phyloP scores from a whole-genome alignment of 331 rosid species.

The Pyracantha coccinea region DNA sequence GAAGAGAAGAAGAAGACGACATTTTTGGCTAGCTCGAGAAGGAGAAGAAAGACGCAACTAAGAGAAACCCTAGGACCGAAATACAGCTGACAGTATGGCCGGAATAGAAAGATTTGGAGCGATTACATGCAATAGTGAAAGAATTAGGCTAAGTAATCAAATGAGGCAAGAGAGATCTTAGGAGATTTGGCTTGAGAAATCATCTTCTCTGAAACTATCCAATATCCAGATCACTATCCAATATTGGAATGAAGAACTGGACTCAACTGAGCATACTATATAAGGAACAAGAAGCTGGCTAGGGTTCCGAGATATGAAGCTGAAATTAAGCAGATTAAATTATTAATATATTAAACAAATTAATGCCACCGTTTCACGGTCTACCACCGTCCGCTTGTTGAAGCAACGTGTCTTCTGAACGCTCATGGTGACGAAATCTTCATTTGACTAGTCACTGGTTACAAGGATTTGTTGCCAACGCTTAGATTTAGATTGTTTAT shows the following conservation, averaged over 20 bases:
- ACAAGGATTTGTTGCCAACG: no score
- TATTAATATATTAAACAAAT: background rate
- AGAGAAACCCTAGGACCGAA: background rate
- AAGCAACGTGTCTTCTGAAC: background rate
- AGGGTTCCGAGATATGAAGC: background rate
- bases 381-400: background rate
- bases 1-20: background rate
- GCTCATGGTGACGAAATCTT: background rate
- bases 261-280: background rate
- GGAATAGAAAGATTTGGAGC: background rate
- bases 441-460: background rate
- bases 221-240: background rate
- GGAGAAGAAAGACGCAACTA: background rate
- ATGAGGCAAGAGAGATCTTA: background rate
- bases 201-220: background rate
- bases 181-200: background rate
- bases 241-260: no score
- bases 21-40: background rate
- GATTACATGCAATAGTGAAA: background rate
- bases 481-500: no score
- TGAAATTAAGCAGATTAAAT: background rate
- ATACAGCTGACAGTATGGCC: background rate
- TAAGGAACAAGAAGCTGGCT: background rate
- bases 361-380: background rate
- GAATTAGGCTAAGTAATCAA: background rate